Percentiles rank a stretch among this genome's conserved stretches.
Conservation (phyloP, 768 basidiomycete genomes). For the Boletus vermiculosoides region DNA sequence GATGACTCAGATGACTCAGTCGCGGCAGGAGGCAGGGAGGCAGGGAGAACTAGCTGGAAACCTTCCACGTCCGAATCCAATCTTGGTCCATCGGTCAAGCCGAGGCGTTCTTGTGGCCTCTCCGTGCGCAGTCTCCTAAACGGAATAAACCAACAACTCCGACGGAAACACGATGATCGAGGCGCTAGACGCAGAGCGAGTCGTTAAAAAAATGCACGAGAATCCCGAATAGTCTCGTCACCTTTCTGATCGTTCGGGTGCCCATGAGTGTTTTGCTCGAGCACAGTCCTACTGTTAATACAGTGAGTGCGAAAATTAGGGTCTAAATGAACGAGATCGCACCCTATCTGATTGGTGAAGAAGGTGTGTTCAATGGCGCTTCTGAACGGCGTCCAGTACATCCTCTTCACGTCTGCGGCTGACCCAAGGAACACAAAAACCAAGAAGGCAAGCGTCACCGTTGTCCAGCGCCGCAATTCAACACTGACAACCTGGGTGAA, state of each 20-base stretch:
- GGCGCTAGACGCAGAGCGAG: not conserved
- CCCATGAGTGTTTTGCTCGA: not conserved
- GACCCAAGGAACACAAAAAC: slow-evolving; percentile 20
- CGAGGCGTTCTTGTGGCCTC: not conserved
- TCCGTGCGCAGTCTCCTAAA: not conserved
- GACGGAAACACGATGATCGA: not conserved
- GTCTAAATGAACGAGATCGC: not conserved
- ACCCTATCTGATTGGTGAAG: not conserved
- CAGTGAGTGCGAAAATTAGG: not conserved
- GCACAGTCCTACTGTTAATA: not conserved
- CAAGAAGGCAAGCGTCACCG: slow-evolving; percentile 8
- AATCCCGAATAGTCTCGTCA: not conserved
- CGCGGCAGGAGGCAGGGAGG: not conserved
- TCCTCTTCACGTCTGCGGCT: slow-evolving; percentile 15
- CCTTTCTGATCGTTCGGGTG: not conserved
- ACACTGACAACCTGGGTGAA: not conserved
- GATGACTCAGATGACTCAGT: not conserved
- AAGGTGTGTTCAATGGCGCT: not conserved
- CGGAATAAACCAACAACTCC: not conserved
- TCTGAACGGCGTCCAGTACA: slow-evolving; percentile 10
- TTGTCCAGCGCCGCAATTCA: slow-evolving; percentile 23
- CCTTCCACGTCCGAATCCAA: not conserved
- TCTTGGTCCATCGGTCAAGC: not conserved
- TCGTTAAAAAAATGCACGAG: not conserved
- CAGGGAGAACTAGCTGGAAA: not conserved